Conservation (phyloP, 768 basidiomycete genomes). For the Cyathus striatus region DNA sequence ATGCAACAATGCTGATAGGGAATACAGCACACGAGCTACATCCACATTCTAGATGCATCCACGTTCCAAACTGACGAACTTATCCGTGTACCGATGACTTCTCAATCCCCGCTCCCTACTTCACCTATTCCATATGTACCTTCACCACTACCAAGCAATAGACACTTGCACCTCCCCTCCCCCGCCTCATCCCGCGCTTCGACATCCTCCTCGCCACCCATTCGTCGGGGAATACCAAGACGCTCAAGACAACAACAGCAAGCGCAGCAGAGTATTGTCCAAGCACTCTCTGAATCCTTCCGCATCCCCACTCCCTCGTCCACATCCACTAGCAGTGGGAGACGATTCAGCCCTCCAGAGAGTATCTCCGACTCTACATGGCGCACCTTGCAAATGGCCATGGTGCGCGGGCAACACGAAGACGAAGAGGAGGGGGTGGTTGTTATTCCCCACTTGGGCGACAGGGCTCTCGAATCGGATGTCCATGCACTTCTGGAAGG, state of each 20-base stretch:
- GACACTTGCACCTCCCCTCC: not conserved
- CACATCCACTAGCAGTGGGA: not conserved
- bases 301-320: conserved; percentile 30
- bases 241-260: too few relatives aligned
- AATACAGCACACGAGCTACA: conserved; percentile 80
- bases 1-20: too few relatives aligned
- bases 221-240: too few relatives aligned
- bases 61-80: conserved; percentile 76
- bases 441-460: conserved; percentile 52
- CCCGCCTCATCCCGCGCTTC: not conserved
- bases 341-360: conserved; percentile 32
- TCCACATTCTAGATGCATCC: conserved; percentile 84
- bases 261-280: conserved; percentile 28
- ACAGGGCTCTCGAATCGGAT: conserved; percentile 49
- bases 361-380: conserved; percentile 42
- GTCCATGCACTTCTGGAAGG: conserved; percentile 14
- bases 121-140: not conserved
- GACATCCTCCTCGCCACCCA: not conserved
- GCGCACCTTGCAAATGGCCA: conserved; percentile 27
- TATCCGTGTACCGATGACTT: conserved; percentile 10
- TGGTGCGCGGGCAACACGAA: conserved; percentile 5
- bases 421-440: conserved; percentile 40
- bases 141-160: too few relatives aligned
- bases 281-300: conserved; percentile 56
- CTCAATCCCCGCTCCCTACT: conserved; percentile 3